Conservation (phyloP, 106 monocot species). For the Dioscorea dumetorum region DNA sequence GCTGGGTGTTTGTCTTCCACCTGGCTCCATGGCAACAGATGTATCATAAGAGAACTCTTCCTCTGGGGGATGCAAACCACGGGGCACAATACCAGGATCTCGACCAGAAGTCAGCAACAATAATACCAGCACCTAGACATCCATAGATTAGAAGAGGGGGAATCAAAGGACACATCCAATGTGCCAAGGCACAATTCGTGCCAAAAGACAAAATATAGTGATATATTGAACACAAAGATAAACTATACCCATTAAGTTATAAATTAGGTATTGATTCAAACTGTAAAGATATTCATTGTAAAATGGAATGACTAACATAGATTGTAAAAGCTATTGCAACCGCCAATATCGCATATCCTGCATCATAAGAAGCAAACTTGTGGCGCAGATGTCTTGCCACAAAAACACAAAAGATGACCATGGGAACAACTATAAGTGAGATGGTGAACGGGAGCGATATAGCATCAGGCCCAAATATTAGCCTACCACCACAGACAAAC, state of each 20-base stretch:
- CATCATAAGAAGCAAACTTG: conserved; percentile 26
- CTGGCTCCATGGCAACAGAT: conserved; percentile 13
- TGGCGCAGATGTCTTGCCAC: conserved; percentile 26
- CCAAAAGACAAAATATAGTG: too few relatives aligned
- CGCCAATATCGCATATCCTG: conserved; percentile 23
- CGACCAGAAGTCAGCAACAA: conserved; percentile 67
- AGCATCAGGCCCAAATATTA: conserved; percentile 36
- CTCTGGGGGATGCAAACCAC: conserved; percentile 82
- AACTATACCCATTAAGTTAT: too few relatives aligned
- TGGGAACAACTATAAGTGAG: conserved; percentile 19
- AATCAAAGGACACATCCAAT: too few relatives aligned
- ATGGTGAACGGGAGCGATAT: conserved; percentile 26
- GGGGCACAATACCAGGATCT: conserved; percentile 88
- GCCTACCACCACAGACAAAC: conserved; percentile 26
- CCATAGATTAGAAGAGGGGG: too few relatives aligned
- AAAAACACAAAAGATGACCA: conserved; percentile 30
- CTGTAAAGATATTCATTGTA: neutral
- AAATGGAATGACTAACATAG: conserved; percentile 9
- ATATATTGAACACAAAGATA: too few relatives aligned
- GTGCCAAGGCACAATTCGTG: too few relatives aligned
- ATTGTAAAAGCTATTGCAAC: conserved; percentile 23
- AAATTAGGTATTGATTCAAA: too few relatives aligned
- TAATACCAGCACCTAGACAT: conserved; percentile 47
- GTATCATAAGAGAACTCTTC: conserved; percentile 68
- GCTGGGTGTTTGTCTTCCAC: conserved; percentile 44